Base-by-base conservation (phyloP, 306 rosid genomes). In the Quercus mongolica region DNA sequence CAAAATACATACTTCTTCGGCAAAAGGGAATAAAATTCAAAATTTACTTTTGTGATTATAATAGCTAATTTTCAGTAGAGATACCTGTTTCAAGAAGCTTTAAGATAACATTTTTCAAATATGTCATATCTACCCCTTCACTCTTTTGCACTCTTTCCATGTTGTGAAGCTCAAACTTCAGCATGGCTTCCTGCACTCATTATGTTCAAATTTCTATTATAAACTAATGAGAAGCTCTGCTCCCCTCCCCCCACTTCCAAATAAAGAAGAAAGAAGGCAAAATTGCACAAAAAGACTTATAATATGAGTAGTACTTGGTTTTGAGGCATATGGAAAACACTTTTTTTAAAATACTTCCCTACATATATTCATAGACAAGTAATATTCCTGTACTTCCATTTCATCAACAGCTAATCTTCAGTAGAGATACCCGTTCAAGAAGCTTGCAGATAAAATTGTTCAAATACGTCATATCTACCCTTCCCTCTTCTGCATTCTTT, bases 1-100 rank as follows among this genome's bases (percentile, higher is more conserved):
- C 41, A 25, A 65, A 30, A 49, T 74, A 67, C 46, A 68, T 19
- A 3, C 71, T 74, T 73, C 75, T 52, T 65, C 41, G 38, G 13
- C 38, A 75, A 79, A n/a, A 28, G 33, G 74, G 4, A 49, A 4
- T 44, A 76, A 11, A 64, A 46, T 75, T 56, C 56, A 19, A 38
- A 38, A 64, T 1, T 64, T 30, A 17, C n/a, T 6, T 15, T 11
- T 52, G 28, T 1, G 28, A 25, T 63, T 52, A 35, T 46, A 31
- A 51, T 12, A 17, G 11, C 23, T 52, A 67, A 15, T 63, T 1
- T 38, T 35, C 31, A 8, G 35, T 23, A 2, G 1, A 41, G 13
- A 58, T 86, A 90, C 97, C 98, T 68, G 98, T 93, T 90, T 93
- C 94, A 67, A 95, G 98, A 83, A 95, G 99, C 92, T 95, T 95